Conservation (phyloP, 331 rosid genomes). For the Quercus lobata region DNA sequence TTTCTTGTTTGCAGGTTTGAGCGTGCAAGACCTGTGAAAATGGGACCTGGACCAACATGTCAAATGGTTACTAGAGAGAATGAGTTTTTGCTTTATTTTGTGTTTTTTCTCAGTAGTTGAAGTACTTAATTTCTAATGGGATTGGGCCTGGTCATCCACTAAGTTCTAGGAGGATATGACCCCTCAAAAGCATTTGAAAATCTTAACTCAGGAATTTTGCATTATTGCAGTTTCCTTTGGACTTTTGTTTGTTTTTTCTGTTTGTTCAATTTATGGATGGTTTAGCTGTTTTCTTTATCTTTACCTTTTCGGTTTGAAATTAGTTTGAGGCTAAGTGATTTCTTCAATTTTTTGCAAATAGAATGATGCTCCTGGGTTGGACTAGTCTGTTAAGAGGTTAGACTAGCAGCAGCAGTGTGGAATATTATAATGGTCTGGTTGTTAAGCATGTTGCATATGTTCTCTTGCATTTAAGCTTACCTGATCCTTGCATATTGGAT, state of each 20-base stretch:
- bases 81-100: background rate
- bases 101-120: background rate
- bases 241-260: background rate
- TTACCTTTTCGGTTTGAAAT: background rate
- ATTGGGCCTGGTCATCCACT: background rate
- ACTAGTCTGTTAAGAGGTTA: too few species aligned
- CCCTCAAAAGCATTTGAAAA: background rate
- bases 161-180: background rate
- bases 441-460: too few species aligned
- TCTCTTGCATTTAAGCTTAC: too few species aligned
- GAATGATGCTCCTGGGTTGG: too few species aligned
- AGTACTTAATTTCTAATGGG: background rate
- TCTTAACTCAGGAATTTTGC: background rate
- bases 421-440: too few species aligned
- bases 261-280: background rate
- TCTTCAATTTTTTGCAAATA: too few species aligned
- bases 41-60: background rate
- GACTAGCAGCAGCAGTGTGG: too few species aligned
- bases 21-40: slow-evolving; percentile 47
- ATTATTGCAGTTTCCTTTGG: background rate
- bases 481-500: too few species aligned
- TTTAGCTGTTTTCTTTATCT: background rate
- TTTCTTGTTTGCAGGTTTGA: slow-evolving; percentile 36
- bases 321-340: background rate
- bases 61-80: background rate